phyloP scores from a whole-genome alignment of 257 asterid species.

The Nyctanthes arbortristis region DNA sequence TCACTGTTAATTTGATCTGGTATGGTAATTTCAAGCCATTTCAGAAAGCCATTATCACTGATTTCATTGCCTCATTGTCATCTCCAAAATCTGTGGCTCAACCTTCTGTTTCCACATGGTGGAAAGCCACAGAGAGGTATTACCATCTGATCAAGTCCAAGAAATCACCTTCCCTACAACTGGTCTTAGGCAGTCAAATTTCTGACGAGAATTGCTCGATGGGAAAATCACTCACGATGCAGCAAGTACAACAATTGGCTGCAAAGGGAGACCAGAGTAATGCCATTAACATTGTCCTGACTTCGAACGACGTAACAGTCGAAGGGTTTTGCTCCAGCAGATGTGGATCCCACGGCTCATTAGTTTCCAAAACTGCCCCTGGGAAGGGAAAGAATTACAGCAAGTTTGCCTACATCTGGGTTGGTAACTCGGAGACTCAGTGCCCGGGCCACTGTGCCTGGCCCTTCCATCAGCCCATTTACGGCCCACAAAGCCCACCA shows the following conservation, averaged over 20 bases:
- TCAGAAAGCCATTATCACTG: constrained; percentile 45
- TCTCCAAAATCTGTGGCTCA: constrained; percentile 22
- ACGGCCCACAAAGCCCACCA: constrained; percentile 52
- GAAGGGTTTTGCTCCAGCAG: constrained; percentile 39
- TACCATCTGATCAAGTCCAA: constrained; percentile 43
- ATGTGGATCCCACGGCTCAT: constrained; percentile 43
- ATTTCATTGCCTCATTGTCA: constrained; percentile 44
- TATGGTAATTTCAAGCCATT: constrained; percentile 51
- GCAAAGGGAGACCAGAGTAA: constrained; percentile 35
- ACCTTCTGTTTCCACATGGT: constrained; percentile 54
- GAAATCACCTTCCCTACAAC: constrained; percentile 31
- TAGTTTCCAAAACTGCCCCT: constrained; percentile 12
- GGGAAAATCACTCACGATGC: constrained; percentile 40
- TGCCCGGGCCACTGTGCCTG: constrained; percentile 47
- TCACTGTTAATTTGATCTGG: constrained; percentile 45
- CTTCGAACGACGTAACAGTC: constrained; percentile 35
- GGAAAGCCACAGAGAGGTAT: constrained; percentile 48
- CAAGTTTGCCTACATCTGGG: constrained; percentile 45
- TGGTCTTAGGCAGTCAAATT: constrained; percentile 37
- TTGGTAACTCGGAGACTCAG: constrained; percentile 38
- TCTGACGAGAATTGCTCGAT: constrained; percentile 30
- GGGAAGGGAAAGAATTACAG: constrained; percentile 26
- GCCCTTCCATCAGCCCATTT: constrained; percentile 52
- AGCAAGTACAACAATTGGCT: constrained; percentile 35
- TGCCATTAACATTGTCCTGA: constrained; percentile 39